Evolutionary conservation across 352 stramenopile species (phyloP), one percentile per base, ranked within the genome.

Genomic region (Phytophthora hybrid): DNA sequence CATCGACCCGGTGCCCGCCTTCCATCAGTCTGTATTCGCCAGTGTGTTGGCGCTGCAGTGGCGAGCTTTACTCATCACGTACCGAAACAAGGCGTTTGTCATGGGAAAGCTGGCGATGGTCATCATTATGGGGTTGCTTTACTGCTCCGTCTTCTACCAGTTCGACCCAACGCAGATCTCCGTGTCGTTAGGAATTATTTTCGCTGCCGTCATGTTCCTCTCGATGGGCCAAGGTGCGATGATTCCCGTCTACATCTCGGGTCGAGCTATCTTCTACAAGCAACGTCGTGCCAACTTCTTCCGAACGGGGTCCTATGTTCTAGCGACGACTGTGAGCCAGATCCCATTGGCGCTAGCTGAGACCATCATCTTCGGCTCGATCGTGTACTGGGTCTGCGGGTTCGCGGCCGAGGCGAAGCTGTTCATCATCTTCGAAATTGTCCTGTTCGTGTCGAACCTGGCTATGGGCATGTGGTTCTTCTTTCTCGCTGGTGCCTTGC

Each of bases 341-440:
- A 68, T 68, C 31, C 61, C 59, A 6, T 39, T 66, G 19, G 23
- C 59, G 4, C 9, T 66, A 7, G 46, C 19, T 5, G 88, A 96
- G 75, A 84, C 83, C 1, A 64, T 94, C 11, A 59, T 93, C 8
- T 97, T 94, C 79, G 89, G 88, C 23, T 87, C 77, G 14, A 66
- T 97, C 49, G 53, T 96, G 1, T 97, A 97, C 63, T 97, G 84
- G 77, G 87, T 96, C 73, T 81, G 91, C 59, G 91, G 91, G 10
- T 85, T 94, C 23, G 73, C 64, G 4, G 4, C 69, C 0, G 37
- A 79, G 14, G 69, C 55, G 4, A 62, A 60, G 10, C 37, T 62
- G 1, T 91, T 85, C 58, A 21, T 83, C 4, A 59, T 78, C 18
- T 91, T 88, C 56, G 31, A 84, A 16, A 10, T 79, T 21, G 66